A percentile compares a stretch with the other conserved stretches of the same genome.
These are phyloP conservation scores for Forsythia viridissima DNA, from an alignment of 257 asterid species.

Conservation along the genomic window DNA sequence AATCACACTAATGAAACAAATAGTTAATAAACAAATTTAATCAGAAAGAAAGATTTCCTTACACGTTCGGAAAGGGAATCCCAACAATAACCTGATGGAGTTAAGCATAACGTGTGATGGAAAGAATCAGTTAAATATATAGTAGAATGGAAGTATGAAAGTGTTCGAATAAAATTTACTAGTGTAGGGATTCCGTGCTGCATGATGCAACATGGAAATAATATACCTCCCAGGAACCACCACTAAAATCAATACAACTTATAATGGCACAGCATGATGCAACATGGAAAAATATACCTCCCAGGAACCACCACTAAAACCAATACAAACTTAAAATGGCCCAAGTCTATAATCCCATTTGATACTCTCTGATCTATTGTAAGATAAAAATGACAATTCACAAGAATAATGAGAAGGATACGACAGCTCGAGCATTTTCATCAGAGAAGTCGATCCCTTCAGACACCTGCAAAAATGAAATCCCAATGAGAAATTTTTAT, in stretches of 20 bases:
- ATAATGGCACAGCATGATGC: background rate
- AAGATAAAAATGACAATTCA: conserved; percentile 19
- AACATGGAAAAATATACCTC: conserved; percentile 4
- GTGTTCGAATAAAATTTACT: conserved; percentile 10
- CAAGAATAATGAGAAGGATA: conserved; percentile 57
- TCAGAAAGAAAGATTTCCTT: conserved; percentile 37
- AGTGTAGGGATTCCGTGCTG: conserved; percentile 4
- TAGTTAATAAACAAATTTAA: conserved; percentile 18
- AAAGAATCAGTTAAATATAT: conserved; percentile 16
- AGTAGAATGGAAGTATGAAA: background rate
- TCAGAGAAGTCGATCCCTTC: conserved; percentile 99
- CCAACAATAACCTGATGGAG: conserved; percentile 83
- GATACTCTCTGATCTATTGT: conserved; percentile 15
- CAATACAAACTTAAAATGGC: background rate
- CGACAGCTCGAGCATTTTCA: conserved; percentile 94
- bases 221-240: conserved; percentile 1
- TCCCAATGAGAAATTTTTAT: conserved; percentile 15
- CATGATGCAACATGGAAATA: conserved; percentile 12
- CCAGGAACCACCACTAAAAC: conserved; percentile 13
- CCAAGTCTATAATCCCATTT: background rate
- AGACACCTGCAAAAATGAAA: conserved; percentile 65
- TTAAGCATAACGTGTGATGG: conserved; percentile 46
- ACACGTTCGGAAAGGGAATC: conserved; percentile 96
- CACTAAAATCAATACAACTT: conserved; percentile 1
- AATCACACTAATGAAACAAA: conserved; percentile 18